These are phyloP conservation scores for Candida ulmi DNA, from an alignment of 805 yeast species.

Conservation along the genomic window DNA sequence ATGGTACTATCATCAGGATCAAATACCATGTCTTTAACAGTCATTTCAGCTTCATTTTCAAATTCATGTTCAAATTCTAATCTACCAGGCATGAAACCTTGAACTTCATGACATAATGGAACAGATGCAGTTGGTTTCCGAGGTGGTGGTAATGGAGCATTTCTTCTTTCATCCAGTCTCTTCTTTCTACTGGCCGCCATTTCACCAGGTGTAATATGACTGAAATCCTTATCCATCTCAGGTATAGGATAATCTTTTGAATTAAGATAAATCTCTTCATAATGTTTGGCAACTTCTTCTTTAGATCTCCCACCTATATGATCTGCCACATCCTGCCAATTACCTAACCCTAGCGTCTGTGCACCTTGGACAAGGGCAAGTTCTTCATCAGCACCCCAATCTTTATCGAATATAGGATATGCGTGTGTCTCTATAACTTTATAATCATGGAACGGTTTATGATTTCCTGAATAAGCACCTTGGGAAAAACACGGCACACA, in stretches of 20 bases:
- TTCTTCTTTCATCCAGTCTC: slow-evolving; percentile 68
- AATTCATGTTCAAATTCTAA: slow-evolving; percentile 94
- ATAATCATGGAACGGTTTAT: slow-evolving; percentile 93
- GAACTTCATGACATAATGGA: slow-evolving; percentile 94
- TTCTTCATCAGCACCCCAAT: slow-evolving; percentile 99
- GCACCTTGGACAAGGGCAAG: slow-evolving; percentile 82
- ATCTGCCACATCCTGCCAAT: slow-evolving; percentile 98
- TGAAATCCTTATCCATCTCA: slow-evolving; percentile 67
- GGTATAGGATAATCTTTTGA: slow-evolving; percentile 83
- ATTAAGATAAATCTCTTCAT: slow-evolving; percentile 62
- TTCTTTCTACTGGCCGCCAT: slow-evolving; percentile 62
- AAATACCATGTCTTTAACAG: slow-evolving; percentile 91
- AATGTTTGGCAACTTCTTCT: slow-evolving; percentile 88
- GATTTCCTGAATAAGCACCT: slow-evolving; percentile 76
- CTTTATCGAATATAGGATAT: slow-evolving; percentile 82
- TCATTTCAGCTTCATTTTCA: slow-evolving; percentile 93
- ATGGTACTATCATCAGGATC: slow-evolving; percentile 87
- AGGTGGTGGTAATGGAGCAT: slow-evolving; percentile 77
- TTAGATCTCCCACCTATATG: slow-evolving; percentile 89
- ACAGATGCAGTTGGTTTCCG: slow-evolving; percentile 87
- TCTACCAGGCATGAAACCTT: slow-evolving; percentile 98
- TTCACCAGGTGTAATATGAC: slow-evolving; percentile 54
- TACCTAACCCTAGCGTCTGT: slow-evolving; percentile 87
- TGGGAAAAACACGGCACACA: slow-evolving; percentile 96
- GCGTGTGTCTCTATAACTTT: slow-evolving; percentile 90